Conservation (phyloP, 306 rosid genomes). For the Macrotyloma uniflorum region DNA sequence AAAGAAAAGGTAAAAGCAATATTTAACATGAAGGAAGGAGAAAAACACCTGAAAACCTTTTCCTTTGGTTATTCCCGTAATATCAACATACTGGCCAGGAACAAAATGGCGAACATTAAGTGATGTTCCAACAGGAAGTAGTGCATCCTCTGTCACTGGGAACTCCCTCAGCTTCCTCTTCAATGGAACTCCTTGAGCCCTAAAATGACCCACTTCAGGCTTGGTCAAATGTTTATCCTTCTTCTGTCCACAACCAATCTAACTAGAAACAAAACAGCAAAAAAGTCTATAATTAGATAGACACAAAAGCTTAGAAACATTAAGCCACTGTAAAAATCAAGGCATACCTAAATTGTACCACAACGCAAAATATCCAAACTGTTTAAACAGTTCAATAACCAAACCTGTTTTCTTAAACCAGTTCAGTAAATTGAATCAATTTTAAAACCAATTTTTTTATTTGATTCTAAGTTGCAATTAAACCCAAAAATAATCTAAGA, state of each 20-base stretch:
- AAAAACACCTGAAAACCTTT: constrained; percentile 91
- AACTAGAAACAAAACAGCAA: constrained; percentile 63
- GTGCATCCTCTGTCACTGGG: constrained; percentile 93
- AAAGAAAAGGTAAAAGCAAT: not conserved
- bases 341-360: not conserved
- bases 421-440: too few species aligned
- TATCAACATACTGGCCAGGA: constrained; percentile 92
- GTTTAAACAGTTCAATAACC: constrained; percentile 6
- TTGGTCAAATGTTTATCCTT: constrained; percentile 90
- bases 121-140: constrained; percentile 86
- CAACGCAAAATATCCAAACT: not conserved
- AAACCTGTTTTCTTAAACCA: not conserved
- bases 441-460: not conserved
- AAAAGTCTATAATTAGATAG: constrained; percentile 40
- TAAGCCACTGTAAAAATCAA: not conserved
- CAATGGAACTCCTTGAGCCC: constrained; percentile 96
- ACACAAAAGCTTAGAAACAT: not conserved
- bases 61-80: constrained; percentile 84
- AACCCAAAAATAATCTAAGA: not conserved
- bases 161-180: constrained; percentile 89
- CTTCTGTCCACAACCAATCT: constrained; percentile 99
- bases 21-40: constrained; percentile 8
- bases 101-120: constrained; percentile 94
- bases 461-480: not conserved
- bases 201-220: constrained; percentile 96